Base-by-base conservation (phyloP, 2,329 filamentous ascomycete genomes). In the Diaporthe caulivora region DNA sequence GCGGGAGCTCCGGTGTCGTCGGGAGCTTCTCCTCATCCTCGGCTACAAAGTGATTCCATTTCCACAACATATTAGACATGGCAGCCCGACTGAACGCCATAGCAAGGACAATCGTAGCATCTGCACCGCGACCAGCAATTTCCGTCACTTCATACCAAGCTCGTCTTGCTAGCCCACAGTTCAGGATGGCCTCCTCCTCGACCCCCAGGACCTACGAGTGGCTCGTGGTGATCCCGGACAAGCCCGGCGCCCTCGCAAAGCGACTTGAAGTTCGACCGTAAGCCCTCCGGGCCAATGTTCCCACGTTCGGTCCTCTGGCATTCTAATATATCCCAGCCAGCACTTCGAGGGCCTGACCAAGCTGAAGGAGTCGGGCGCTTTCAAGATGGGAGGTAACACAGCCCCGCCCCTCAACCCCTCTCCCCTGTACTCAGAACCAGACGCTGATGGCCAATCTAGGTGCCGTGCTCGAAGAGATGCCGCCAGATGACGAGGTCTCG, bases 211-310 rank as follows among this genome's bases (percentile, higher is more conserved):
- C 87, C 79, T 87, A 84, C 75, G 91, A 94, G 81, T 95, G 91
- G 86, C 87, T 95, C 49, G 91, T 92, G 77, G 86, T 94, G 73
- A 80, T 94, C 49, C 92, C 91, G 17, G 92, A 94, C 81, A 89
- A 91, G 81, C 87, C 91, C 1, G 90, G 88, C 53, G 85, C 82
- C 26, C 83, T 87, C 74, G 86, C 86, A 76, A 92, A 92, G 86
- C 86, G 92, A 71, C 83, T 93, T 34, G 88, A 90, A 77, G 86
- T 91, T 58, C 86, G 90, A 75, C 81, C 85, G 90, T 92, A 80
- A 78, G 88, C 21, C 60, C 60, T 26, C 37, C 84, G 6, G 60
- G 11, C 1, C 11, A 42, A 8, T 2, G 17, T 17, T 34, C 21
- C 11, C 15, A 17, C 42, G 18, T 3, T 37, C 31, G 29, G 44